Evolutionary conservation across 257 asterid genomes (phyloP), one percentile per base, ranked within the genome.

Genomic region (Solanum stenotomum): DNA sequence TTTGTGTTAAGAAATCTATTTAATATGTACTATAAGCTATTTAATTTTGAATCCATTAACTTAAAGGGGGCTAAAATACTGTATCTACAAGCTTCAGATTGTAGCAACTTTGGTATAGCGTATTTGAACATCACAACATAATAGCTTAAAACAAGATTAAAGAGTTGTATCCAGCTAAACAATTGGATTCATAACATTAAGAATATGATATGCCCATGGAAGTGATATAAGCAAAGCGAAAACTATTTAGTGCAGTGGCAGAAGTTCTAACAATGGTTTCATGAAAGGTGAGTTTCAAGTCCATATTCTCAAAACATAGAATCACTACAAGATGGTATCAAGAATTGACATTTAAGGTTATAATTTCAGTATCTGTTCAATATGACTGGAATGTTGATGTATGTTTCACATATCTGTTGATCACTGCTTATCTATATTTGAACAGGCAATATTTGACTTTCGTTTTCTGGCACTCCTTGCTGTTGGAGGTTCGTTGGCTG

Each of bases 381-480:
- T 49, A 84, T 84, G 72, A 22, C 29, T 68, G n/a, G 63, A 42
- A 76, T 8, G 9, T 44, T 79, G 65, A 44, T 79, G 14, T 16
- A 27, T 46, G 68, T 29, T 81, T 29, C 81, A 87, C 37, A 67
- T 82, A 42, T 46, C 61, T 81, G 22, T 44, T n/a, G 65, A 40
- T 83, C 59, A 63, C 56, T 86, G 76, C 82, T 84, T 49, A 2
- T 87, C 65, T 34, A 31, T 89, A 12, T 23, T 22, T 90, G 42
- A 67, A 91, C 94, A 96, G 98, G 88, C 89, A 44, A 96, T 96
- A 91, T 96, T 96, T 46, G 98, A 96, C 89, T 96, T 96, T 3
- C 96, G 99, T 5, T 96, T 96, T 90, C 89, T 96, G 93, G 98
- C 99, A 20, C 99, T 96, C 89, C 90, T 95, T 81, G 99, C 98